A percentile compares a stretch with the other conserved stretches of the same genome.
phyloP scores from a whole-genome alignment of 1,284 basidiomycete species.

The Austropuccinia psidii region DNA sequence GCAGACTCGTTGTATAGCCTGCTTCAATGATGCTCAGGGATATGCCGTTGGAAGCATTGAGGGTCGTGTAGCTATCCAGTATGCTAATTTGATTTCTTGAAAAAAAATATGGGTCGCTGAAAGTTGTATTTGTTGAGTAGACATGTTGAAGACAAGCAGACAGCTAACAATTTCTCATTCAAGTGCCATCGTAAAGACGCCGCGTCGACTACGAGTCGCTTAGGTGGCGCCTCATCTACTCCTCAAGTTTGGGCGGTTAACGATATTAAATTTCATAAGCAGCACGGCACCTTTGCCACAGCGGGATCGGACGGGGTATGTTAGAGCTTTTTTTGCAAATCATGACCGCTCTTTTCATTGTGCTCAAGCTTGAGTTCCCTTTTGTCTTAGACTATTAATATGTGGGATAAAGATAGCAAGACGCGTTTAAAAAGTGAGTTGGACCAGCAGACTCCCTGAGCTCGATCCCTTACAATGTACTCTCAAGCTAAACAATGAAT shows the following conservation, averaged over 20 bases:
- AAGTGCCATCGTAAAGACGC: constrained; percentile 81
- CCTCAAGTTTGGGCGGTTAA: constrained; percentile 85
- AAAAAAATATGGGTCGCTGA: constrained; percentile 36
- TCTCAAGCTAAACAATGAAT: too few relatives aligned
- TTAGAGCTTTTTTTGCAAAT: constrained; percentile 38
- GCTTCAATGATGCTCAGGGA: constrained; percentile 71
- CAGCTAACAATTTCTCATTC: constrained; percentile 76
- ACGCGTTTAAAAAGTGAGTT: constrained; percentile 75
- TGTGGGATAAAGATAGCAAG: constrained; percentile 76
- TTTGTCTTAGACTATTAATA: constrained; percentile 43
- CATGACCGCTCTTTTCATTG: not conserved
- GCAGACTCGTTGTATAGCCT: constrained; percentile 84
- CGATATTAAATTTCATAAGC: constrained; percentile 80
- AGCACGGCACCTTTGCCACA: constrained; percentile 88
- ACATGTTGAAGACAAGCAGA: constrained; percentile 71
- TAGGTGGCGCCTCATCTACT: constrained; percentile 61
- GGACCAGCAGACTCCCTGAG: not conserved
- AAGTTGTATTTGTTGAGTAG: constrained; percentile 47
- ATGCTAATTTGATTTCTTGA: constrained; percentile 47
- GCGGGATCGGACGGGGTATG: constrained; percentile 58
- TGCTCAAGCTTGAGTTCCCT: not conserved
- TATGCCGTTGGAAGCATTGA: constrained; percentile 92
- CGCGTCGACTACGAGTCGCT: constrained; percentile 44
- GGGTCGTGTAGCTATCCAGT: constrained; percentile 94
- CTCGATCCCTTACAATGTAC: not conserved